phyloP scores from a whole-genome alignment of 2,329 filamentous ascomycete species.

The Aspergillus floridensis region DNA sequence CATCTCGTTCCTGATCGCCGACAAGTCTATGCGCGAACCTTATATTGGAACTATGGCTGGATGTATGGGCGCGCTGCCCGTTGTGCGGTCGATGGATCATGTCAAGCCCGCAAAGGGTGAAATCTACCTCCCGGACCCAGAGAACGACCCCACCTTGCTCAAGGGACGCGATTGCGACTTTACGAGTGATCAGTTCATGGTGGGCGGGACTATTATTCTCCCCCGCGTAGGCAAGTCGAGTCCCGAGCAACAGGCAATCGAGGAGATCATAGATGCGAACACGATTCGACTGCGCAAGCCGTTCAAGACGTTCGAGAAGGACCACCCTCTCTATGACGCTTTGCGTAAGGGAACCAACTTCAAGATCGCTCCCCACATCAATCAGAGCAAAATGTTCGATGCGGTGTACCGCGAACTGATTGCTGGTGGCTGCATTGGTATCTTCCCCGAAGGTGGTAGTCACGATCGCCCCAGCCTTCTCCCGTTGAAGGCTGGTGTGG shows the following conservation, averaged over 20 bases:
- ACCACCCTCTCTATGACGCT: slow-evolving; percentile 77
- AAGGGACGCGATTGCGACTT: slow-evolving; percentile 82
- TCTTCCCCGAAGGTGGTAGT: slow-evolving; percentile 95
- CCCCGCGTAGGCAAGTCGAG: slow-evolving; percentile 78
- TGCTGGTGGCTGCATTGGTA: slow-evolving; percentile 84
- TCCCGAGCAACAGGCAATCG: slow-evolving; percentile 71
- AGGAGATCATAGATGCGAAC: slow-evolving; percentile 73
- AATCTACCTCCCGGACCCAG: slow-evolving; percentile 85
- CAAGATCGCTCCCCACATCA: slow-evolving; percentile 87
- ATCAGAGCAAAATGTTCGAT: slow-evolving; percentile 90
- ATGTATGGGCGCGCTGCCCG: slow-evolving; percentile 85
- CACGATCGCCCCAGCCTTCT: slow-evolving; percentile 90
- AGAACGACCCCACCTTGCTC: slow-evolving; percentile 77
- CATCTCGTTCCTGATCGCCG: slow-evolving; percentile 88
- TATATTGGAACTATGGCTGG: slow-evolving; percentile 87
- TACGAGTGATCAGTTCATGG: slow-evolving; percentile 62
- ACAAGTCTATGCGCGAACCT: slow-evolving; percentile 85
- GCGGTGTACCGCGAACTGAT: slow-evolving; percentile 83
- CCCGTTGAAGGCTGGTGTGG: slow-evolving; percentile 91
- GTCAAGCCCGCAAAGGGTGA: slow-evolving; percentile 75
- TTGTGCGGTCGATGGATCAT: slow-evolving; percentile 84
- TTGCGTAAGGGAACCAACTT: slow-evolving; percentile 74
- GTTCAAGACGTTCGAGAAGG: slow-evolving; percentile 64
- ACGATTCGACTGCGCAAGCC: slow-evolving; percentile 84
- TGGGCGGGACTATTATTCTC: slow-evolving; percentile 80